Conservation (phyloP, 371 early-diverging fungal genomes). For the Zopfochytrium polystomum region DNA sequence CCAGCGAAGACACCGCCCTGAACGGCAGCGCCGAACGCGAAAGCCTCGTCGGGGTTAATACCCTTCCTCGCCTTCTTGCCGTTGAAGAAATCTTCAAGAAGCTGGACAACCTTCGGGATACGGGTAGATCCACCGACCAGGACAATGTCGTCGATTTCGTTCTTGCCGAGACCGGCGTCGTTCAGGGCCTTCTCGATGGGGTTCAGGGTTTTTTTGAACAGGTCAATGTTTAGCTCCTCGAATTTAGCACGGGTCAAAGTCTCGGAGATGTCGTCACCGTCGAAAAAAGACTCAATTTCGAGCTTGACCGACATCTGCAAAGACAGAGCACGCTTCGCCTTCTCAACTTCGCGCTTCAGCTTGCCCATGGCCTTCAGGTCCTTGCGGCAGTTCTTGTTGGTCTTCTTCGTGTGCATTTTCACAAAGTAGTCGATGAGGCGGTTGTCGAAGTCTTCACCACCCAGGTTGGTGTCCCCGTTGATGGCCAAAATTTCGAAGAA, state of each 20-base stretch:
- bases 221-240: conserved; percentile 56
- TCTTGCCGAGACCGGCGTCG: conserved; percentile 64
- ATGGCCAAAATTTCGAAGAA: conserved; percentile 80
- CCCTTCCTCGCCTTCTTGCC: conserved; percentile 72
- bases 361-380: conserved; percentile 79
- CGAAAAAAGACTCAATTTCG: conserved; percentile 66
- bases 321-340: conserved; percentile 87
- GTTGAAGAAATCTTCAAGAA: conserved; percentile 83
- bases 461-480: conserved; percentile 87
- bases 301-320: conserved; percentile 74
- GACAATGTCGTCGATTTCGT: conserved; percentile 82
- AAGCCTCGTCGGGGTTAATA: conserved; percentile 93
- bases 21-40: conserved; percentile 97
- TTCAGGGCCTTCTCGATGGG: conserved; percentile 71
- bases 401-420: conserved; percentile 48
- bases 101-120: conserved; percentile 93
- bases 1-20: conserved; percentile 75
- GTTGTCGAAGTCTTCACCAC: conserved; percentile 93
- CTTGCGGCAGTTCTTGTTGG: conserved; percentile 63
- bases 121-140: conserved; percentile 97
- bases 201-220: conserved; percentile 56
- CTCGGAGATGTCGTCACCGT: conserved; percentile 56
- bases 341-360: conserved; percentile 84
- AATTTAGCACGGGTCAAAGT: conserved; percentile 62
- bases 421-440: conserved; percentile 71